Evolutionary conservation across 1,284 basidiomycete species (phyloP), one percentile per base, ranked within the genome.

Genomic region (Inonotus hispidus): DNA sequence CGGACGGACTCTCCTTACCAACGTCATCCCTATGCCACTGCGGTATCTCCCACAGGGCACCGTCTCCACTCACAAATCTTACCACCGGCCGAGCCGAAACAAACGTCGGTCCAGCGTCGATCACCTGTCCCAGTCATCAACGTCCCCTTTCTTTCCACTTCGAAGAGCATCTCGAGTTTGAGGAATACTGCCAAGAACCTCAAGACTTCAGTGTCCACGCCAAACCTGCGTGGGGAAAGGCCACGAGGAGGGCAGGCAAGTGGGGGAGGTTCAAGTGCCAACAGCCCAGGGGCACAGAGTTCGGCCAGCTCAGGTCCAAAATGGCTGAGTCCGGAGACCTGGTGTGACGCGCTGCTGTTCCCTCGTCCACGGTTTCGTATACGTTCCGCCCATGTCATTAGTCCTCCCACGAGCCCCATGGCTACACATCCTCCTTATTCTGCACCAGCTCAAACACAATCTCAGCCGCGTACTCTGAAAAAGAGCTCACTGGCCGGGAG

Each of bases 321-420:
- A 6, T 89, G 86, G 85, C 67, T 90, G 1, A 81, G 83, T 1
- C 81, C 87, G 0, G 87, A 90, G 72, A 84, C 85, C 10, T 89
- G 88, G 87, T 91, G 89, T 71, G 87, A 90, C 66, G 88, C 88
- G 1, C 66, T 91, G 2, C 71, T 91, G 45, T 84, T 90, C 60
- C 89, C 88, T 2, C 79, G 87, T 0, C 89, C 88, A 4, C 78
- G 87, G 53, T 81, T 91, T 66, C 82, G 80, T 67, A 64, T 84
- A 61, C 71, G 71, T 25, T 62, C 69, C 27, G 68, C 68, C 7
- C 74, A 74, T 35, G 68, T 81, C 27, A 76, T 82, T 49, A 82
- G 80, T 64, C 81, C 84, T 1, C 79, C 80, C 6, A 73, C 67
- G 4, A 81, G 77, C 45, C 83, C 82, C 11, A 65, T 81, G 2